Percentiles rank a stretch among this genome's conserved stretches.
phyloP scores from a whole-genome alignment of 1,284 basidiomycete species.

The Cryptococcus hybrid region DNA sequence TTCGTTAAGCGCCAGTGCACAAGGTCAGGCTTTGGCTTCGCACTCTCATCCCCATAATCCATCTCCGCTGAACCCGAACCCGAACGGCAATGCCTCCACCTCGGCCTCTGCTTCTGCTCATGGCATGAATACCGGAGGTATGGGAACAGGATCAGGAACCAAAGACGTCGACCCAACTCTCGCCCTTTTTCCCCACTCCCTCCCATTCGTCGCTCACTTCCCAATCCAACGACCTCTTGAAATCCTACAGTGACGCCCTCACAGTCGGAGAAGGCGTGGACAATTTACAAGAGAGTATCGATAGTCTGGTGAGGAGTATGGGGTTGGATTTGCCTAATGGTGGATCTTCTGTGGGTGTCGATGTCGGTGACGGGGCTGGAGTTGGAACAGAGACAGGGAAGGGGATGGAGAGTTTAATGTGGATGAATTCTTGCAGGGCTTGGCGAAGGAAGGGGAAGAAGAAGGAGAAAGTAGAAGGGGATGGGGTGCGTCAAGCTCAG shows the following conservation, averaged over 20 bases:
- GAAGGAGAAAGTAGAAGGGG: background rate
- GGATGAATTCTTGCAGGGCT: slow-evolving; percentile 40
- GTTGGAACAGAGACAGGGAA: background rate
- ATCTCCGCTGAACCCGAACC: background rate
- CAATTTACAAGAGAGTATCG: slow-evolving; percentile 66
- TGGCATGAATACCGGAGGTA: background rate
- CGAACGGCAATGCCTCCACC: background rate
- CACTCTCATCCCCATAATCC: slow-evolving; percentile 14
- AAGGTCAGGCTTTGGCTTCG: slow-evolving; percentile 37
- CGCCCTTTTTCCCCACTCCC: slow-evolving; percentile 39
- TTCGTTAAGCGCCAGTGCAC: slow-evolving; percentile 47
- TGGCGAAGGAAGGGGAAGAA: slow-evolving; percentile 20
- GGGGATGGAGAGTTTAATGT: slow-evolving; percentile 35
- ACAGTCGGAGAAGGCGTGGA: slow-evolving; percentile 73
- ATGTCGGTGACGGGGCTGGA: background rate
- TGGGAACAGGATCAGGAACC: background rate
- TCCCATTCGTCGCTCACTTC: slow-evolving; percentile 12
- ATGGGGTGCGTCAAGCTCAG: slow-evolving; percentile 55
- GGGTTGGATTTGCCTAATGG: slow-evolving; percentile 55
- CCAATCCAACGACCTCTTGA: slow-evolving; percentile 53
- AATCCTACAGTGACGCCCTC: slow-evolving; percentile 61
- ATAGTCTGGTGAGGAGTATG: slow-evolving; percentile 67
- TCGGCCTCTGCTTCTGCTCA: background rate
- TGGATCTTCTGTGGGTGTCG: background rate
- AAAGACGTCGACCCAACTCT: slow-evolving; percentile 32